Evolutionary conservation across 2,329 filamentous ascomycete genomes (phyloP).

Genomic region (Colletotrichum sp.): DNA sequence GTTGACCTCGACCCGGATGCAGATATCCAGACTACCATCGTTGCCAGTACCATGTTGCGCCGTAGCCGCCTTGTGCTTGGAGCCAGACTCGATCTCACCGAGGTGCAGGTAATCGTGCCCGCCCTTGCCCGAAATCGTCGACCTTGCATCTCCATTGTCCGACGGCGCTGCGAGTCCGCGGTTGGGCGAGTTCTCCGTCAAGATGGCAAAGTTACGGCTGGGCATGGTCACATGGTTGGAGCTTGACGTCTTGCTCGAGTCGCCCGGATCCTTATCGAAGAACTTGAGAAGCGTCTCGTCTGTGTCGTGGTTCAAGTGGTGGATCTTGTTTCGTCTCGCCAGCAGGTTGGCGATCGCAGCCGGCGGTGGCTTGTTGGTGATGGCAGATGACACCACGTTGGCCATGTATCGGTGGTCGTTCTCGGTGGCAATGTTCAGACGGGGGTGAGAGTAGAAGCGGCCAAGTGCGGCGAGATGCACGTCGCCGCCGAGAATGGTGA

Average conservation of each 20-base stretch:
- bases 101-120: conserved; percentile 74
- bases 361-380: conserved; percentile 93
- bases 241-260: conserved; percentile 71
- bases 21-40: conserved; percentile 76
- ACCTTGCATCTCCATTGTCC: conserved; percentile 25
- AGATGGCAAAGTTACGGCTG: conserved; percentile 89
- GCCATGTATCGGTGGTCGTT: conserved; percentile 93
- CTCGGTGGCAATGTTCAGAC: conserved; percentile 76
- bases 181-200: conserved; percentile 83
- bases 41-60: conserved; percentile 57
- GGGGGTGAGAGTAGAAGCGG: conserved; percentile 92
- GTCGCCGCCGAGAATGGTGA: conserved; percentile 93
- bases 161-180: conserved; percentile 32
- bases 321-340: conserved; percentile 85
- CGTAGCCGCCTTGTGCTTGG: conserved; percentile 75
- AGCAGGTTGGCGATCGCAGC: conserved; percentile 88
- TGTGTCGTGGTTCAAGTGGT: conserved; percentile 73
- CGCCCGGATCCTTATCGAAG: conserved; percentile 88
- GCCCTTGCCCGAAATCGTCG: conserved; percentile 55
- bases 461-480: conserved; percentile 92
- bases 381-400: conserved; percentile 92
- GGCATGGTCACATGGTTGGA: conserved; percentile 90
- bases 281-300: conserved; percentile 94
- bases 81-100: conserved; percentile 82
- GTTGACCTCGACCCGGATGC: conserved; percentile 85